phyloP scores from a whole-genome alignment of 345 rosid genomes.

The Turritis glabra region DNA sequence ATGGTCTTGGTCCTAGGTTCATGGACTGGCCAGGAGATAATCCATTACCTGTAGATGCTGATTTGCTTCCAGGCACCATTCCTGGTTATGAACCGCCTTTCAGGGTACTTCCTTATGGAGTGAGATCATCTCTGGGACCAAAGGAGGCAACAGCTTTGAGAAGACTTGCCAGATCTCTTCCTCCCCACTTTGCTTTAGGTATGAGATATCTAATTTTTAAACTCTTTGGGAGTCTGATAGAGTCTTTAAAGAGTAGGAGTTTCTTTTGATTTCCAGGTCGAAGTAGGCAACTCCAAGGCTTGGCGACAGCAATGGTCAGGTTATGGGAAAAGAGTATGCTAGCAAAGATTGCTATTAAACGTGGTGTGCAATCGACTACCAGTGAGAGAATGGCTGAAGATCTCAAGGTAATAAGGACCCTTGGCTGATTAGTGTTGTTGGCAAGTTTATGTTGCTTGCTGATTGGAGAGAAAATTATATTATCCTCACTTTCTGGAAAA shows the following conservation, averaged over 20 bases:
- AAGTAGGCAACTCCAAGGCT: conserved; percentile 89
- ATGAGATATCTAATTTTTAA: conserved; percentile 3
- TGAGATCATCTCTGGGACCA: conserved; percentile 59
- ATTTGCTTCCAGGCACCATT: conserved; percentile 76
- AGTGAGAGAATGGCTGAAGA: conserved; percentile 99
- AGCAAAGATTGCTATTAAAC: conserved; percentile 87
- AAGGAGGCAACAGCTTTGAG: conserved; percentile 76
- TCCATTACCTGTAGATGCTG: conserved; percentile 90
- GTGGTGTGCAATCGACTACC: conserved; percentile 82
- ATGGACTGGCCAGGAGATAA: conserved; percentile 76
- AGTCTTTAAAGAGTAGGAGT: conserved; percentile 15
- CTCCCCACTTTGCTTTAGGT: conserved; percentile 96
- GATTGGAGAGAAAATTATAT: background rate
- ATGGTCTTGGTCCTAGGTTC: conserved; percentile 78
- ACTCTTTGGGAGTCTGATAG: background rate
- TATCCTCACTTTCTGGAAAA: background rate
- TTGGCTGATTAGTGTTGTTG: background rate
- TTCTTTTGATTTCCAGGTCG: conserved; percentile 58
- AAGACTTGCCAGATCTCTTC: conserved; percentile 78
- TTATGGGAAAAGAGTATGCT: conserved; percentile 88
- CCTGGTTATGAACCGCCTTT: conserved; percentile 81
- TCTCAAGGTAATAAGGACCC: conserved; percentile 62
- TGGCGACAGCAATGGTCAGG: conserved; percentile 80
- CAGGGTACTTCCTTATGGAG: conserved; percentile 91
- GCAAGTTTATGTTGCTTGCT: background rate